Percentiles rank a stretch among this genome's conserved stretches.
Conservation (phyloP, 257 asterid species). For the Solanum sitiens region DNA sequence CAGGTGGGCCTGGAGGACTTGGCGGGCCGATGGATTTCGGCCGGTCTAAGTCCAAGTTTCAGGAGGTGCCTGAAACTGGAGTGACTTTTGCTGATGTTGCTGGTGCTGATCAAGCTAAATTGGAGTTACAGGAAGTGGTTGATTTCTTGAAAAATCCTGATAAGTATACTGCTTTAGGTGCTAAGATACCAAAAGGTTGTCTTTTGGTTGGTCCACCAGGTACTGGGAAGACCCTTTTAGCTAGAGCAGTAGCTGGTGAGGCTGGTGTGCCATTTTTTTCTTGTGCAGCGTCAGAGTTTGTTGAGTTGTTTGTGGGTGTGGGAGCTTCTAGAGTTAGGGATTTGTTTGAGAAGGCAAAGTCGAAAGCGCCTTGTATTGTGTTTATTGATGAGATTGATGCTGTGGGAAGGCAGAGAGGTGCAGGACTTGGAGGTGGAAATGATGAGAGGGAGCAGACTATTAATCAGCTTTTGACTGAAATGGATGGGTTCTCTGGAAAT, state of each 20-base stretch:
- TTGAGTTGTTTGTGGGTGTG: slow-evolving; percentile 91
- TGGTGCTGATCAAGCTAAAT: slow-evolving; percentile 98
- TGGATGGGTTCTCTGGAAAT: slow-evolving; percentile 97
- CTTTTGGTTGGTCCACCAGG: slow-evolving; percentile 96
- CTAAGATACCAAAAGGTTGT: slow-evolving; percentile 94
- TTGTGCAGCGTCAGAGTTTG: slow-evolving; percentile 97
- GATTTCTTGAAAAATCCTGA: slow-evolving; percentile 96
- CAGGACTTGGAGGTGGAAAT: slow-evolving; percentile 93
- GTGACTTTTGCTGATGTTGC: slow-evolving; percentile 89
- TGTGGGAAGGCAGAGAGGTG: slow-evolving; percentile 96
- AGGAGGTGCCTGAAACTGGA: slow-evolving; percentile 97
- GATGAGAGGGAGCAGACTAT: slow-evolving; percentile 98
- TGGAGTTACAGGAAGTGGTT: slow-evolving; percentile 92
- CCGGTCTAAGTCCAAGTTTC: slow-evolving; percentile 88
- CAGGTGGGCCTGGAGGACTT: slow-evolving; percentile 93
- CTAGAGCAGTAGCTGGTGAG: slow-evolving; percentile 96
- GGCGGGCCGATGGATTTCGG: slow-evolving; percentile 99
- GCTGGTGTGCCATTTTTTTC: slow-evolving; percentile 95
- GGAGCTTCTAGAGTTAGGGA: slow-evolving; percentile 99
- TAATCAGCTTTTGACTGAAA: slow-evolving; percentile 94
- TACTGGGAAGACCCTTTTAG: slow-evolving; percentile 94
- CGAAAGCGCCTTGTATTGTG: slow-evolving; percentile 96
- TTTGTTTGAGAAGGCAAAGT: slow-evolving; percentile 89
- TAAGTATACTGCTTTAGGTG: slow-evolving; percentile 93
- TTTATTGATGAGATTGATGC: slow-evolving; percentile 98